Evolutionary conservation across 352 stramenopile species (phyloP).

Genomic region (Lagenidium sp.): DNA sequence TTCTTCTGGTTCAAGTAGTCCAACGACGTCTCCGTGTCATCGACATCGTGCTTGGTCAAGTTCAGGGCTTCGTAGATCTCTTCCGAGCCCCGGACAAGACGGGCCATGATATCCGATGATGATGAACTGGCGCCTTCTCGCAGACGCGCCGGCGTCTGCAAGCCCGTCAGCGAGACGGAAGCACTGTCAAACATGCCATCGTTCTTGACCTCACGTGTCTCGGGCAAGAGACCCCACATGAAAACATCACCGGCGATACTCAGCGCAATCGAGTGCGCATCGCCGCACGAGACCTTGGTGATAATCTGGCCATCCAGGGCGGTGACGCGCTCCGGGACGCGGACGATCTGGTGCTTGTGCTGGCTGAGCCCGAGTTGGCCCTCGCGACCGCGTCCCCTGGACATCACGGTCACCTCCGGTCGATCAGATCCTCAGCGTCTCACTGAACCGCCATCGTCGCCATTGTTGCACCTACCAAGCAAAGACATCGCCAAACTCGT

Average conservation of each 20-base stretch:
- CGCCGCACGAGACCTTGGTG: conserved; percentile 59
- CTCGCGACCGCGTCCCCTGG: conserved; percentile 54
- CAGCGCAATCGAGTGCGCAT: conserved; percentile 66
- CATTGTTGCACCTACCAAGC: conserved; percentile 28
- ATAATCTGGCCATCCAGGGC: conserved; percentile 53
- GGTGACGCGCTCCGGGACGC: conserved; percentile 30
- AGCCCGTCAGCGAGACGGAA: conserved; percentile 43
- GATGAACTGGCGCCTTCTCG: conserved; percentile 11
- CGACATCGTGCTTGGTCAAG: conserved; percentile 16
- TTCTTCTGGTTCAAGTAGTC: conserved; percentile 22
- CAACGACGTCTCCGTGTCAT: conserved; percentile 14
- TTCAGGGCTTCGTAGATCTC: conserved; percentile 45
- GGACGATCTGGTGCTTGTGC: conserved; percentile 21
- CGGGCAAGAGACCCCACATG: conserved; percentile 65
- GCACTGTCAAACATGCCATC: conserved; percentile 40
- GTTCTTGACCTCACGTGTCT: conserved; percentile 32
- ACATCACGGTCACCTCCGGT: background rate
- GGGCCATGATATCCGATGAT: conserved; percentile 38
- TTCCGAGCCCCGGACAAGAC: conserved; percentile 57
- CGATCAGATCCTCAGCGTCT: background rate
- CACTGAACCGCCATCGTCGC: background rate
- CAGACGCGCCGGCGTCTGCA: conserved; percentile 18
- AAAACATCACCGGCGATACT: conserved; percentile 51
- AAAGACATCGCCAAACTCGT: conserved; percentile 77
- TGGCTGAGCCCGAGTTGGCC: conserved; percentile 49